Conservation (phyloP, 202 grass and related monocot species). For the Schoenoplectus triqueter region DNA sequence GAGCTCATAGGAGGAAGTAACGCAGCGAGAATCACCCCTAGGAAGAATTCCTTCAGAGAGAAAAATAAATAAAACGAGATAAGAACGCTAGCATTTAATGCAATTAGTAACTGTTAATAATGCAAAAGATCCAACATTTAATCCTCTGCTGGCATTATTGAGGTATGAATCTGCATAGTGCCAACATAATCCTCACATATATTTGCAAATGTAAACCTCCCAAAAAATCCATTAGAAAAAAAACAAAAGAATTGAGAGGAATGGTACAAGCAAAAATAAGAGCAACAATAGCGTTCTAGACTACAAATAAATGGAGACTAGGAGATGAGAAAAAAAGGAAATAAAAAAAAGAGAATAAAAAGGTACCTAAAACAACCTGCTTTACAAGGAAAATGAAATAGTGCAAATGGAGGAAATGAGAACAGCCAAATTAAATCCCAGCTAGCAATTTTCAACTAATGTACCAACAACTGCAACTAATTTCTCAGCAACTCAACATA, state of each 20-base stretch:
- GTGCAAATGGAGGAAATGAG: slow-evolving; percentile 21
- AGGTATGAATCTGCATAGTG: slow-evolving; percentile 10
- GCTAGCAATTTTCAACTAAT: slow-evolving; percentile 1
- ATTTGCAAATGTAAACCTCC: neutral
- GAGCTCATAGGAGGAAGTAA: slow-evolving; percentile 27
- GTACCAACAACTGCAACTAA: slow-evolving; percentile 33
- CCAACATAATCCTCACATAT: slow-evolving; percentile 9
- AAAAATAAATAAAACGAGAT: slow-evolving; percentile 50
- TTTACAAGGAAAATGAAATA: slow-evolving; percentile 26
- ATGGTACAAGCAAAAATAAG: slow-evolving; percentile 9
- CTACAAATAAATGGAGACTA: slow-evolving; percentile 6
- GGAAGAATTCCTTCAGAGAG: slow-evolving; percentile 22
- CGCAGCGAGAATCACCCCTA: slow-evolving; percentile 25
- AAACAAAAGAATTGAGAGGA: neutral
- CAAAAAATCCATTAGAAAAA: slow-evolving; percentile 23
- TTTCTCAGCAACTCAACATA: slow-evolving; percentile 17
- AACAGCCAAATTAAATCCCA: slow-evolving; percentile 22
- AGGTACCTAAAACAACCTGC: slow-evolving; percentile 24
- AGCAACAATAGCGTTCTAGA: slow-evolving; percentile 20
- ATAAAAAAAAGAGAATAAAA: neutral
- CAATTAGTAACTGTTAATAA: slow-evolving; percentile 22
- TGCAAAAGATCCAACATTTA: slow-evolving; percentile 20
- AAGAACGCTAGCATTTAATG: slow-evolving; percentile 34
- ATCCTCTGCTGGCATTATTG: neutral
- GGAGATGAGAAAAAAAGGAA: neutral